Conservation (phyloP, 768 basidiomycete genomes). For the Tubosaeta sp. region DNA sequence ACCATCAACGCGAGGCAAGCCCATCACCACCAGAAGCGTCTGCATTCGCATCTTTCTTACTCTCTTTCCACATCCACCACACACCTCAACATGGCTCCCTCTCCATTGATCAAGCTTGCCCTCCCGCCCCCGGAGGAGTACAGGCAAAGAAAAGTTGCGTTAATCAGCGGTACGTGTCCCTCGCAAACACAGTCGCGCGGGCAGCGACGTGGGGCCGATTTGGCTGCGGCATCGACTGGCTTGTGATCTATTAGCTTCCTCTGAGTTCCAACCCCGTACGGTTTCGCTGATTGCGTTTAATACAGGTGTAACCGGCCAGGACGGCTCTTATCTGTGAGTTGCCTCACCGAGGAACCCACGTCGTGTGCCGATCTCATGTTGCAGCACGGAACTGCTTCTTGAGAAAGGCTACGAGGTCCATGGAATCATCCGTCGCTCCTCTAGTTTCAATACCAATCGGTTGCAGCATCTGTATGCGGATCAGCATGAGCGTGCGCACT, state of each 20-base stretch:
- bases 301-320: constrained; percentile 91
- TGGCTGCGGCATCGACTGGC: not conserved
- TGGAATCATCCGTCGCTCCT: constrained; percentile 94
- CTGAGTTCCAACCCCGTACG: not conserved
- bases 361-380: constrained; percentile 3
- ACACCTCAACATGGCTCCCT: constrained; percentile 11
- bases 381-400: constrained; percentile 77
- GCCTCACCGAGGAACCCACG: not conserved
- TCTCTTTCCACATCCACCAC: not conserved
- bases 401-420: constrained; percentile 90
- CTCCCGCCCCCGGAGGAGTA: constrained; percentile 79
- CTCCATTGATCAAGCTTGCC: constrained; percentile 45
- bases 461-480: constrained; percentile 92
- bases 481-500: constrained; percentile 77
- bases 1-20: constrained; percentile 5
- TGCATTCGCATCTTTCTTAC: not conserved
- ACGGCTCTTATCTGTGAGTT: constrained; percentile 89
- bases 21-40: not conserved
- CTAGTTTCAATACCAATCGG: constrained; percentile 96
- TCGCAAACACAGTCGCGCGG: constrained; percentile 5
- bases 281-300: constrained; percentile 8
- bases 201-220: not conserved
- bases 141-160: constrained; percentile 85
- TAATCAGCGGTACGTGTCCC: constrained; percentile 71
- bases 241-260: not conserved